phyloP scores from a whole-genome alignment of 352 stramenopile genomes.

The Phytophthora pini region DNA sequence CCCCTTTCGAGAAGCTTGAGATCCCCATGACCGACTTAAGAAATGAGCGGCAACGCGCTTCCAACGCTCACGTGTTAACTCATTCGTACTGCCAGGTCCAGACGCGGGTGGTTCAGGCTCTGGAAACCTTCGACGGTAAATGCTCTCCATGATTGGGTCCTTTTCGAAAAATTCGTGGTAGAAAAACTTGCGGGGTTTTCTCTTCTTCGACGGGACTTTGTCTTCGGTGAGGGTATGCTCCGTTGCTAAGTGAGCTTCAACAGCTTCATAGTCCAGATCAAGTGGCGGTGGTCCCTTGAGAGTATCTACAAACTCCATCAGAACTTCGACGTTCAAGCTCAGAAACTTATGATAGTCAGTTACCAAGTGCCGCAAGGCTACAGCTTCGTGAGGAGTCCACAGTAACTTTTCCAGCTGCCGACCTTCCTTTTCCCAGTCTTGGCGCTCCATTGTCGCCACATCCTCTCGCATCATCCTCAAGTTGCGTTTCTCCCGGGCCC shows the following conservation, averaged over 20 bases:
- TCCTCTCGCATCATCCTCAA: conserved; percentile 72
- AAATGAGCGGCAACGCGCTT: conserved; percentile 52
- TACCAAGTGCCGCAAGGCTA: conserved; percentile 41
- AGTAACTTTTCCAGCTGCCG: conserved; percentile 52
- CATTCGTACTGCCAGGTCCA: conserved; percentile 32
- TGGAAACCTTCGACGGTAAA: conserved; percentile 20
- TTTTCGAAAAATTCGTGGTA: conserved; percentile 81
- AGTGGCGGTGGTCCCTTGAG: conserved; percentile 40
- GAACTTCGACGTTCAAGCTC: conserved; percentile 49
- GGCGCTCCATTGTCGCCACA: conserved; percentile 47
- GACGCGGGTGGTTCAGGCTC: conserved; percentile 9
- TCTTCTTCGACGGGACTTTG: conserved; percentile 47
- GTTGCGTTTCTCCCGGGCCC: conserved; percentile 41
- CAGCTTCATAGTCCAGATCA: conserved; percentile 63
- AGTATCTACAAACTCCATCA: conserved; percentile 41
- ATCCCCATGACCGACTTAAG: conserved; percentile 39
- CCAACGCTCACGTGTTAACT: conserved; percentile 53
- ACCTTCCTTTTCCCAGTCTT: conserved; percentile 63
- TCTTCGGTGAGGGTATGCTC: conserved; percentile 46
- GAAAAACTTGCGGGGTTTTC: conserved; percentile 62
- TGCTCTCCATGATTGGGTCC: conserved; percentile 48
- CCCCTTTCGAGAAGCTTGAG: conserved; percentile 45
- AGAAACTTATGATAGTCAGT: conserved; percentile 42
- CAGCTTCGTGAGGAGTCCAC: conserved; percentile 47
- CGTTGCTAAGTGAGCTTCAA: conserved; percentile 31